A percentile compares a stretch with the other conserved stretches of the same genome.
These are phyloP conservation scores for Triglochin maritima DNA, from an alignment of 106 monocot species.

Conservation along the genomic window DNA sequence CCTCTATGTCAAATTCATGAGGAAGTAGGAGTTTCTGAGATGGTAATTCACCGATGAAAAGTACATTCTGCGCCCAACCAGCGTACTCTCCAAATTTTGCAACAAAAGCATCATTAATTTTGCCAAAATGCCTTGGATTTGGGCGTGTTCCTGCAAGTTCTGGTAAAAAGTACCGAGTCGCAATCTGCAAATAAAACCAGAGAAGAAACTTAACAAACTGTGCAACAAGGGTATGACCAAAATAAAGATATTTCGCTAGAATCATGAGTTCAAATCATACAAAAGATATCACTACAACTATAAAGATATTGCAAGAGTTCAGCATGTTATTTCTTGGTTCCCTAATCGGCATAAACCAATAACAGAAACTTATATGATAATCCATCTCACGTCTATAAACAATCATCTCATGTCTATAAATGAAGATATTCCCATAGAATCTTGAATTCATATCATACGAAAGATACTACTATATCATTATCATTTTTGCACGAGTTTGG, in stretches of 20 bases:
- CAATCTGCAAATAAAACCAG: constrained; percentile 42
- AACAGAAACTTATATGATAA: no score
- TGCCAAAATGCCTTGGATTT: constrained; percentile 46
- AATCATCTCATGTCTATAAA: no score
- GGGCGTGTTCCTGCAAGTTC: constrained; percentile 54
- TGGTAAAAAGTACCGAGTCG: constrained; percentile 59
- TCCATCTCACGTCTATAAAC: no score
- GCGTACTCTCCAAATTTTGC: constrained; percentile 79
- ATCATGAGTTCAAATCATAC: background rate
- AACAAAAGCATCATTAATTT: constrained; percentile 61
- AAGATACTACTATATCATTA: no score
- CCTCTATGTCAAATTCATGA: background rate
- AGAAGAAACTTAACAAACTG: background rate
- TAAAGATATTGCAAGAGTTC: no score
- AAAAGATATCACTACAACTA: no score
- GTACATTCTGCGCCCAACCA: constrained; percentile 91
- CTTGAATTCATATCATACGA: no score
- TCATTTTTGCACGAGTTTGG: no score
- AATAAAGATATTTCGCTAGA: background rate
- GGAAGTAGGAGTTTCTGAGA: constrained; percentile 39
- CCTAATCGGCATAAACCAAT: no score
- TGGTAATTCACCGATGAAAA: constrained; percentile 83
- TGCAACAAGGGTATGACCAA: background rate
- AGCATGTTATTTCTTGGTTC: no score
- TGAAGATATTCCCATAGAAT: no score